Evolutionary conservation across 495 filamentous ascomycete species (phyloP), one percentile per base, ranked within the genome.

Genomic region (Darksidea phi): DNA sequence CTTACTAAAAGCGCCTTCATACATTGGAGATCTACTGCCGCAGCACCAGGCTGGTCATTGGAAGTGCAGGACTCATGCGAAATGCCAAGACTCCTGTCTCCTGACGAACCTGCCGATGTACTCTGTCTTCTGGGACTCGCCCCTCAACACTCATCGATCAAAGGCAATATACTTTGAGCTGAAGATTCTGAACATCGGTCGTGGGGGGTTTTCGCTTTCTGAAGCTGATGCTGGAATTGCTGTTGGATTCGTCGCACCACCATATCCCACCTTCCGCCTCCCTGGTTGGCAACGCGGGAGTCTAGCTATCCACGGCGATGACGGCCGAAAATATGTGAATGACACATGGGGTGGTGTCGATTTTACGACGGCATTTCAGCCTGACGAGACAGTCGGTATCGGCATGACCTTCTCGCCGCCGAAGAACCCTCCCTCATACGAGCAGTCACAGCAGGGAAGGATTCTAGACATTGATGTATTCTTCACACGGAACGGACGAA

Each of bases 221-320:
- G 71, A 73, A 15, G 77, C 78, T 60, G 82, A 86, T 24, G 82
- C 85, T 54, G 79, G 84, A 8, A 73, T 96, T 12, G 85, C 90
- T 0, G 72, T 97, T 8, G 93, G 93, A 4, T 96, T 86, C 73
- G 76, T 77, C 1, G 91, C 88, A 0, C 82, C 85, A 48, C 93
- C 93, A 18, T 96, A 95, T 73, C 93, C 93, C 0, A 78, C 81
- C 0, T 97, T 91, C 81, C 82, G 93, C 42, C 81, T 94, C 55
- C 93, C 93, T 0, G 93, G 93, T 1, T 97, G 93, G 93, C 86
- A 97, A 70, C 78, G 92, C 26, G 91, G 83, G 1, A 88, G 86
- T 46, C 68, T 96, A n/a, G 93, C 81, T 6, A 86, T 97, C 11
- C 94, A 96, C 66, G 88, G 88, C 2, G 93, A 97, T 70, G 93